Percentiles rank a stretch among this genome's conserved stretches.
phyloP scores from a whole-genome alignment of 2,329 filamentous ascomycete genomes.

The Furcasterigmium sp. region DNA sequence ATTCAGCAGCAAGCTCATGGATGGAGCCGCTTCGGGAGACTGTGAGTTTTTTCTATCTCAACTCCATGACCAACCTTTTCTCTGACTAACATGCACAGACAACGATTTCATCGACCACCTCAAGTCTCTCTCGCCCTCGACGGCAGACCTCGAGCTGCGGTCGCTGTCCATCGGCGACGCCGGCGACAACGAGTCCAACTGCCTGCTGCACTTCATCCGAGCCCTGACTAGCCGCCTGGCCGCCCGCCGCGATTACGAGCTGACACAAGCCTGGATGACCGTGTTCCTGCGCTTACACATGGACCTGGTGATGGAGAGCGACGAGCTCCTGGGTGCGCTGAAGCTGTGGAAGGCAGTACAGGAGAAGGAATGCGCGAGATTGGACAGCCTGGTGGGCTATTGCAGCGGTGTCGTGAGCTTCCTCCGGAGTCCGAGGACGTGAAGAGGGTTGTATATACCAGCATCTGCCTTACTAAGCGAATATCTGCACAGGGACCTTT shows the following conservation, averaged over 20 bases:
- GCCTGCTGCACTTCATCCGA: slow-evolving; percentile 74
- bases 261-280: slow-evolving; percentile 95
- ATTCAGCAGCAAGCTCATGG: slow-evolving; percentile 52
- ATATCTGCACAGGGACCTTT: too few species aligned
- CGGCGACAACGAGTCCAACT: slow-evolving; percentile 50
- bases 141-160: slow-evolving; percentile 85
- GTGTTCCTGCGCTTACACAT: slow-evolving; percentile 82
- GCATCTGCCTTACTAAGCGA: too few species aligned
- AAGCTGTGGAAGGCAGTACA: slow-evolving; percentile 68
- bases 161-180: slow-evolving; percentile 54
- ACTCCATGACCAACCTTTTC: slow-evolving; percentile 6
- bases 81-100: slow-evolving; percentile 35
- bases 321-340: slow-evolving; percentile 53
- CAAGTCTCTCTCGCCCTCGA: slow-evolving; percentile 74
- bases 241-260: slow-evolving; percentile 77
- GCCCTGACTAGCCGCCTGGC: slow-evolving; percentile 69
- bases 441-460: slow-evolving; percentile 2
- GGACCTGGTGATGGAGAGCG: slow-evolving; percentile 46
- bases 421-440: slow-evolving; percentile 59
- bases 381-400: slow-evolving; percentile 78
- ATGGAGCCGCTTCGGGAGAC: slow-evolving; percentile 48
- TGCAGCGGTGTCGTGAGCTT: slow-evolving; percentile 83
- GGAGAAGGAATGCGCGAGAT: slow-evolving; percentile 62
- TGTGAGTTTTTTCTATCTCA: slow-evolving; percentile 43
- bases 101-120: slow-evolving; percentile 70